Evolutionary conservation across 2,329 filamentous ascomycete species (phyloP).

Genomic region (Fusarium xylarioides): DNA sequence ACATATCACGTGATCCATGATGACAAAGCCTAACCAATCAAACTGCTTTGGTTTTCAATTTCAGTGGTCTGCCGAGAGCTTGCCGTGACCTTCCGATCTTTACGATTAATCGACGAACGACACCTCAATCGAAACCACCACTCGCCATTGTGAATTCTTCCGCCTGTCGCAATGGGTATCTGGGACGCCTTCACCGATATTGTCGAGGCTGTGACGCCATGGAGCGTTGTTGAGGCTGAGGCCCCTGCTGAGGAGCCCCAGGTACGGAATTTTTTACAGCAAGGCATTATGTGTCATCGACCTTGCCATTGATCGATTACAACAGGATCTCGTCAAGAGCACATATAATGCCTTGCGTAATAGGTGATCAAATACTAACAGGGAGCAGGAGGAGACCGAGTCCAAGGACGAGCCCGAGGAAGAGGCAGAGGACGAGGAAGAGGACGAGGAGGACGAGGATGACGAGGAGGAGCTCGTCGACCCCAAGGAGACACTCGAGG

Average conservation of each 20-base stretch:
- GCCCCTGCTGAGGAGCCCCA: constrained; percentile 72
- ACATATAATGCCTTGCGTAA: neutral
- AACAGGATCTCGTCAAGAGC: neutral
- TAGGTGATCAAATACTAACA: constrained; percentile 25
- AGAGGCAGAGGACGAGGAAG: constrained; percentile 57
- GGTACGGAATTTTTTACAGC: constrained; percentile 50
- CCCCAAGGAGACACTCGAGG: constrained; percentile 86
- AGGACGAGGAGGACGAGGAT: constrained; percentile 68
- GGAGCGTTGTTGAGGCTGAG: constrained; percentile 72
- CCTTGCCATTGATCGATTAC: constrained; percentile 24
- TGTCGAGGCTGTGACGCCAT: constrained; percentile 71
- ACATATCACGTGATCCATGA: neutral
- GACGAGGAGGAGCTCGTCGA: constrained; percentile 88
- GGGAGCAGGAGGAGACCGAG: constrained; percentile 53
- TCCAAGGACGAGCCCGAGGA: constrained; percentile 52
- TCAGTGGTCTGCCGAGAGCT: constrained; percentile 51
- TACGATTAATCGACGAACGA: constrained; percentile 47
- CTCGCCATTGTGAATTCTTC: constrained; percentile 52
- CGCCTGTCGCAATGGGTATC: constrained; percentile 67
- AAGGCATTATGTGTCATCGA: constrained; percentile 31
- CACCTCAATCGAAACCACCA: constrained; percentile 50
- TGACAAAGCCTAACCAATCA: constrained; percentile 54
- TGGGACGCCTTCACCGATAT: constrained; percentile 72
- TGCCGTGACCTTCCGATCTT: constrained; percentile 48
- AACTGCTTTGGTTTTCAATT: constrained; percentile 53